phyloP scores from a whole-genome alignment of 2,329 filamentous ascomycete genomes.

The Fusarium sp. region DNA sequence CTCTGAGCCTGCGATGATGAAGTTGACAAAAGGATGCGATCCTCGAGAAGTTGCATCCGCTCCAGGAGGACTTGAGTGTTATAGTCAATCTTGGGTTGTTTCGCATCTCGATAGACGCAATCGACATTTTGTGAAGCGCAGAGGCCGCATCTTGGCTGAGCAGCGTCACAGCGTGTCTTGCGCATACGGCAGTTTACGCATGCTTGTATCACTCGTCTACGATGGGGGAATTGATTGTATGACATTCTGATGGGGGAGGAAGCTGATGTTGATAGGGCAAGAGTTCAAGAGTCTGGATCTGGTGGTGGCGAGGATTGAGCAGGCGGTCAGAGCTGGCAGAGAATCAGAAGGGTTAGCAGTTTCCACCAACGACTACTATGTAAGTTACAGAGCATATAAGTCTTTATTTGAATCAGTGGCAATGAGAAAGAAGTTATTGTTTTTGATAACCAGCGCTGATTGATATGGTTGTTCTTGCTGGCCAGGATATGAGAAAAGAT shows the following conservation, averaged over 20 bases:
- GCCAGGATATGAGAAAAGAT: too few relatives aligned
- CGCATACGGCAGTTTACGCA: conserved; percentile 45
- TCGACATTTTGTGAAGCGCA: conserved; percentile 43
- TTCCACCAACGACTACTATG: background rate
- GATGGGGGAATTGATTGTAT: conserved; percentile 11
- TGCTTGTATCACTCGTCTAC: conserved; percentile 36
- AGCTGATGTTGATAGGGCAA: background rate
- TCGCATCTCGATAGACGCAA: conserved; percentile 44
- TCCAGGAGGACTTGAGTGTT: conserved; percentile 44
- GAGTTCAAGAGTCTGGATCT: background rate
- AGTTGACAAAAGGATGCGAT: conserved; percentile 26
- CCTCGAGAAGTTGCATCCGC: conserved; percentile 44
- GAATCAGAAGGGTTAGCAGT: background rate
- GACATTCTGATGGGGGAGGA: background rate
- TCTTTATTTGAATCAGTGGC: too few relatives aligned
- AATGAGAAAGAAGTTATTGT: too few relatives aligned
- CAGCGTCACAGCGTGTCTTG: conserved; percentile 46
- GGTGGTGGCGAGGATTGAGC: background rate
- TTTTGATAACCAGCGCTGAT: too few relatives aligned
- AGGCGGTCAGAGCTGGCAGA: background rate
- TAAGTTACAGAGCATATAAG: background rate
- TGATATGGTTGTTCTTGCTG: too few relatives aligned
- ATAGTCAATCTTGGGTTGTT: conserved; percentile 43
- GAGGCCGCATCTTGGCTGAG: conserved; percentile 42
- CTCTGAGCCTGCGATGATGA: rapidly evolving